Evolutionary conservation across 306 rosid genomes (phyloP).

Genomic region (Corylus americana): DNA sequence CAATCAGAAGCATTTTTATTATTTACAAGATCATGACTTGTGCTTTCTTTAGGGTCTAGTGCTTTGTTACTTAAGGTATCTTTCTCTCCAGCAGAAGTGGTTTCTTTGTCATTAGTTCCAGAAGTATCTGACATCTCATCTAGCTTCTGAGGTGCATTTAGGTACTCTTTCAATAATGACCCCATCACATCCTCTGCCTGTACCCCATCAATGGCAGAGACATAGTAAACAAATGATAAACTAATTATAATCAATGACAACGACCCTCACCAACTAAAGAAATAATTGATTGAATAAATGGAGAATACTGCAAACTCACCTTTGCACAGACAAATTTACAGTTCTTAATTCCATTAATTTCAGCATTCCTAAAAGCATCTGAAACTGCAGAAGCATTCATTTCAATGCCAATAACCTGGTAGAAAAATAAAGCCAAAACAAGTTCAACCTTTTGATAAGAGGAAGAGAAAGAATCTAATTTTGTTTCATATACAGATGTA

Average conservation of each 20-base stretch:
- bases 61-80: conserved; percentile 11
- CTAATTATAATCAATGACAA: conserved; percentile 1
- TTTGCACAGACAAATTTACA: conserved; percentile 80
- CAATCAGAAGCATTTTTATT: conserved; percentile 35
- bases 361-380: conserved; percentile 89
- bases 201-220: conserved; percentile 34
- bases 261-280: background rate
- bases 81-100: conserved; percentile 29
- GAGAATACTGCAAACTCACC: conserved; percentile 50
- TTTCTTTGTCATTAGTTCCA: conserved; percentile 35
- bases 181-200: conserved; percentile 98
- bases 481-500: background rate
- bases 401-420: conserved; percentile 94
- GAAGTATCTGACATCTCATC: conserved; percentile 33
- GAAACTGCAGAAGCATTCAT: conserved; percentile 94
- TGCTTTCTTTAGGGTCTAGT: conserved; percentile 35
- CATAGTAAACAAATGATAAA: conserved; percentile 7
- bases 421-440: conserved; percentile 24
- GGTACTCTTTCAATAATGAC: conserved; percentile 76
- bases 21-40: conserved; percentile 44
- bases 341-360: conserved; percentile 85
- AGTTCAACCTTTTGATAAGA: conserved; percentile 12
- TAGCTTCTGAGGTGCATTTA: conserved; percentile 49
- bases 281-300: background rate
- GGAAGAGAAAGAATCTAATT: background rate